Base-by-base conservation (phyloP, 2,329 filamentous ascomycete species). In the Chaetomium sp. region DNA sequence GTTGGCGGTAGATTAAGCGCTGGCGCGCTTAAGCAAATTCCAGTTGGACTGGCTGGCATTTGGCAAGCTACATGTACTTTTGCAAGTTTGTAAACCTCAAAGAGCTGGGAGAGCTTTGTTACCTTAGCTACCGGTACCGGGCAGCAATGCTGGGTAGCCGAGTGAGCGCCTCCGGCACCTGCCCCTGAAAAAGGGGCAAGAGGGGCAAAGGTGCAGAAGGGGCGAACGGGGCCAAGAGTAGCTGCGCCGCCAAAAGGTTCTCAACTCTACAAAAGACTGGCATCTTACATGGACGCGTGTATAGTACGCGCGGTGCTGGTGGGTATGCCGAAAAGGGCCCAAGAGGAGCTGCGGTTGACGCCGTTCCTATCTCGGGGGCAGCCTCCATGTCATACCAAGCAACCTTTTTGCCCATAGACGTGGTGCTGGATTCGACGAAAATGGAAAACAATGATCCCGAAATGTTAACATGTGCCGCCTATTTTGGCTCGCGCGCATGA, bases 1-100 rank as follows among this genome's bases (percentile, higher is more conserved):
- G 61, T 59, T 60, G 63, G 61, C 56, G 45, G 61, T 19, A 64
- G 21, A 49, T 29, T 66, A 68, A 62, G 67, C 64, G 67, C 62
- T 54, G 49, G 16, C 62, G 58, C 63, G 63, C 58, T 59, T 65
- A 57, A 12, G 16, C 25, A 23, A 19, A 29, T 23, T 31, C 25
- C 6, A 42, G 50, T 61, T 58, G 45, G 27, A 31, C 35, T 55
- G 53, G 50, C 35, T 13, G 47, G 27, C 19, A 31, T 27, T 49
- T 54, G 31, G 33, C 4, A 47, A 16, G 19, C 9, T 47, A 33
- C 33, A 53, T 29, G 31, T 13, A 16, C 16, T 13, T 16, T 45
- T n/a, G 38, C 12, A 49, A 31, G 35, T 55, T 64, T 45, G 29
- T n/a, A 31, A 25, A 21, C 58, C 9, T 31, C 59, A 53, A 45